Evolutionary conservation across 1,284 basidiomycete species (phyloP).

Genomic region (Volvariella volvacea): DNA sequence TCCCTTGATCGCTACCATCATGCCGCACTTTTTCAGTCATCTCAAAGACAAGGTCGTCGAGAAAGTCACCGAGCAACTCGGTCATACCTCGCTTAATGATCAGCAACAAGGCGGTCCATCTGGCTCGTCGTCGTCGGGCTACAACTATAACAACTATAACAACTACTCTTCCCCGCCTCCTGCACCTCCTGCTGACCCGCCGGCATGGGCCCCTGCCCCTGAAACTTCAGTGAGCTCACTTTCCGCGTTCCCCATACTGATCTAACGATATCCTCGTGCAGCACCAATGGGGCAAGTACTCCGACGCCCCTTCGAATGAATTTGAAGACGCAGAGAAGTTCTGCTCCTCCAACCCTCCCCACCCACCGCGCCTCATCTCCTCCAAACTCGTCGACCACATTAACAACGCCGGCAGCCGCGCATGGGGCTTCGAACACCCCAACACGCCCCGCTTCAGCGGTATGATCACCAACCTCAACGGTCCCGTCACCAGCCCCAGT

Average conservation of each 20-base stretch:
- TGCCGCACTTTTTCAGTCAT: not conserved
- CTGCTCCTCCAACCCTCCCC: slow-evolving; percentile 32
- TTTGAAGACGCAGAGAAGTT: slow-evolving; percentile 44
- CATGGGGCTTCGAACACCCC: slow-evolving; percentile 45
- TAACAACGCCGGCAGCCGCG: slow-evolving; percentile 32
- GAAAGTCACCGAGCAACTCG: not conserved
- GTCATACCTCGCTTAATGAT: not conserved
- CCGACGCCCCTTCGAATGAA: slow-evolving; percentile 49
- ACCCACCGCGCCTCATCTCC: slow-evolving; percentile 37
- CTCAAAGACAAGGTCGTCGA: not conserved
- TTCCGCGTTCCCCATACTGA: not conserved
- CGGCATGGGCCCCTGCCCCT: slow-evolving; percentile 42
- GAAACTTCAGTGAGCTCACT: slow-evolving; percentile 30
- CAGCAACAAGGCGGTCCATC: not conserved
- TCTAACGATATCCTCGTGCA: slow-evolving; percentile 10
- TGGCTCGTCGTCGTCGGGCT: not conserved
- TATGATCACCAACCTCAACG: slow-evolving; percentile 20
- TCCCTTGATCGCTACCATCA: too few species aligned
- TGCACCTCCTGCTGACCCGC: too few species aligned
- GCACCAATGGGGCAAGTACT: slow-evolving; percentile 39
- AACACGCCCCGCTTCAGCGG: slow-evolving; percentile 32
- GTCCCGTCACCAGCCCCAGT: not conserved
- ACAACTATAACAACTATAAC: too few species aligned
- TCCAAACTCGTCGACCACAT: slow-evolving; percentile 45
- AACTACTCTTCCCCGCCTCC: not conserved